Evolutionary conservation across 78 protist species (phyloP).

Genomic region (Mastigamoeba balamuthi): DNA sequence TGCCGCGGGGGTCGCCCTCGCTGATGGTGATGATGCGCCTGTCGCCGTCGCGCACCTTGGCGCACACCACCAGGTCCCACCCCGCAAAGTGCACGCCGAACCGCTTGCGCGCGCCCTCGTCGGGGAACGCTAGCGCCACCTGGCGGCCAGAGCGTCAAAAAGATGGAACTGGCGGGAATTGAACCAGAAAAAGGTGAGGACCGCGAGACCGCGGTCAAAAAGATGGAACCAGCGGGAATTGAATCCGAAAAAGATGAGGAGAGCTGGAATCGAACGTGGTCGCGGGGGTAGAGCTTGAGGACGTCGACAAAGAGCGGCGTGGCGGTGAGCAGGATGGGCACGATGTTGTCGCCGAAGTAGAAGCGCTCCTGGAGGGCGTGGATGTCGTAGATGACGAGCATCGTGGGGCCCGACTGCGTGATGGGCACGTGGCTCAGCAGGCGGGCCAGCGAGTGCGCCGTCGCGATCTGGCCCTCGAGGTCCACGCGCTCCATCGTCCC

Average conservation of each 20-base stretch:
- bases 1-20: slow-evolving; percentile 22
- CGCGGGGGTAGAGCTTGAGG: background rate
- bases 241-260: too few relatives aligned
- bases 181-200: too few relatives aligned
- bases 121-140: slow-evolving; percentile 27
- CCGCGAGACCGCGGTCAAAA: too few relatives aligned
- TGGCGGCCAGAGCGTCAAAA: too few relatives aligned
- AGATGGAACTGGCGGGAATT: too few relatives aligned
- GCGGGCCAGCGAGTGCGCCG: slow-evolving; percentile 32
- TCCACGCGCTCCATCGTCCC: slow-evolving; percentile 56
- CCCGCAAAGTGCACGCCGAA: background rate
- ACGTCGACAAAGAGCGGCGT: background rate
- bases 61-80: background rate
- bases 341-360: slow-evolving; percentile 13
- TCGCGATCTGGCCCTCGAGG: slow-evolving; percentile 35
- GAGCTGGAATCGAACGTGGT: too few relatives aligned
- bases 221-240: too few relatives aligned
- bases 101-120: slow-evolving; percentile 48
- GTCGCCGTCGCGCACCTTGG: slow-evolving; percentile 11
- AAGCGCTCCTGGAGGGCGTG: slow-evolving; percentile 42
- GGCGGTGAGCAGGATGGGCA: slow-evolving; percentile 12
- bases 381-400: slow-evolving; percentile 16
- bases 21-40: slow-evolving; percentile 1
- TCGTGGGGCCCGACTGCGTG: slow-evolving; percentile 14
- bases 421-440: slow-evolving; percentile 24